A percentile compares a stretch with the other conserved stretches of the same genome.
These are phyloP conservation scores for Ustilago cynodontis DNA, from an alignment of 1,284 basidiomycete species.

Conservation along the genomic window DNA sequence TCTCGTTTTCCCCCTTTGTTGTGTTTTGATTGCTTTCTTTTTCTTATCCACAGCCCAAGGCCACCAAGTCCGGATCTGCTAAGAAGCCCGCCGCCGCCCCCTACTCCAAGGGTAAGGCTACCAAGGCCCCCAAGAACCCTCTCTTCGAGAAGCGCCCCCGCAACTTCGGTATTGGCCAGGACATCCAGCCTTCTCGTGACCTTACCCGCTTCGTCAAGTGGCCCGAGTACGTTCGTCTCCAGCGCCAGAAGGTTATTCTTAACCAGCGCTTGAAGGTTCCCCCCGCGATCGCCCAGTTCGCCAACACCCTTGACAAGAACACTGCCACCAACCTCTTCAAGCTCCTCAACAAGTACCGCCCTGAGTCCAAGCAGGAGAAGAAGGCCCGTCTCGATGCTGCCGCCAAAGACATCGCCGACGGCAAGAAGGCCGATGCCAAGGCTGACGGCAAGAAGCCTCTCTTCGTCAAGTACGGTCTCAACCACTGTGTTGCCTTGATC, in stretches of 20 bases:
- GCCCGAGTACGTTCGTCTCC: slow-evolving; percentile 98
- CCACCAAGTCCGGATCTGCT: slow-evolving; percentile 64
- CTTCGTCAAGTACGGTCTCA: slow-evolving; percentile 96
- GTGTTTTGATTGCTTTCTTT: slow-evolving; percentile 12
- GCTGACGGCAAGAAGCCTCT: slow-evolving; percentile 81
- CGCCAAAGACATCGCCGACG: slow-evolving; percentile 82
- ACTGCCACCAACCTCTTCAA: slow-evolving; percentile 98
- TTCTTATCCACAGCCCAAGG: slow-evolving; percentile 63
- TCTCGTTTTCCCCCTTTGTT: neutral
- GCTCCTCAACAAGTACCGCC: slow-evolving; percentile 94
- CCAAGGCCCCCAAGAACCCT: slow-evolving; percentile 85
- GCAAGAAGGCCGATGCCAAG: slow-evolving; percentile 70
- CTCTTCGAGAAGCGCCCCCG: slow-evolving; percentile 90
- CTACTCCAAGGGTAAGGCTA: slow-evolving; percentile 66
- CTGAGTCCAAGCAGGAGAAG: slow-evolving; percentile 97
- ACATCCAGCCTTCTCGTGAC: slow-evolving; percentile 90
- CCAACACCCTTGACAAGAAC: slow-evolving; percentile 99
- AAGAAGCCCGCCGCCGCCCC: slow-evolving; percentile 66
- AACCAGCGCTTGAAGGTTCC: slow-evolving; percentile 98
- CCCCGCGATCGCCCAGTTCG: slow-evolving; percentile 97
- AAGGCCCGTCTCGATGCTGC: slow-evolving; percentile 86
- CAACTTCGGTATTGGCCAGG: slow-evolving; percentile 97
- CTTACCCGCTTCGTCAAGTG: slow-evolving; percentile 99
- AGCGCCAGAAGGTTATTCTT: slow-evolving; percentile 98
- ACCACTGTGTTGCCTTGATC: slow-evolving; percentile 94